These are phyloP conservation scores for Rhododendron griersonianum DNA, from an alignment of 148 eudicot genomes.

Conservation along the genomic window DNA sequence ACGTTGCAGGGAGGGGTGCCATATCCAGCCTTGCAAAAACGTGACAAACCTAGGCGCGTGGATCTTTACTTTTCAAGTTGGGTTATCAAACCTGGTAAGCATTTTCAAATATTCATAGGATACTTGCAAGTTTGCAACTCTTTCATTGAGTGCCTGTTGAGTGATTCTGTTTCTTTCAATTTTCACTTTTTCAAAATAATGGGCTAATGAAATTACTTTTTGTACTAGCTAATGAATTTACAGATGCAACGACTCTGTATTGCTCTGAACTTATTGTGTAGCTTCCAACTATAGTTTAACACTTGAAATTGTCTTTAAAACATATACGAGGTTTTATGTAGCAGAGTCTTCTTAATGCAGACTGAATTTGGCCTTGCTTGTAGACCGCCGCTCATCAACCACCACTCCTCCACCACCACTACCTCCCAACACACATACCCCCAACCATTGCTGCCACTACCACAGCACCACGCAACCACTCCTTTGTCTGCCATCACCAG, in stretches of 20 bases:
- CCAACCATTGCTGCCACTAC: not conserved
- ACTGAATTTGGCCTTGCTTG: not conserved
- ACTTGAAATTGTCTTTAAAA: not conserved
- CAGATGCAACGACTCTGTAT: no score
- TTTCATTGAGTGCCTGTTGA: not conserved
- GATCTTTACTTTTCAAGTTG: constrained; percentile 94
- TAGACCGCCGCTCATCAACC: not conserved
- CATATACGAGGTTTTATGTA: not conserved
- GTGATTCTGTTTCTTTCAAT: not conserved
- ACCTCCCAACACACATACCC: not conserved
- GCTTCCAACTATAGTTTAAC: not conserved
- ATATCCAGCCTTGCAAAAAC: constrained; percentile 63
- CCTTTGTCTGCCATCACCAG: not conserved
- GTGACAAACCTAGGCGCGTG: constrained; percentile 94
- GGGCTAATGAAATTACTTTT: not conserved
- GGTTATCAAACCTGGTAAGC: constrained; percentile 84
- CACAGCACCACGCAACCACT: not conserved
- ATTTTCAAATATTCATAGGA: not conserved
- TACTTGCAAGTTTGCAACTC: not conserved
- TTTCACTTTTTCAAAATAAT: not conserved
- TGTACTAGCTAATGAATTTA: not conserved
- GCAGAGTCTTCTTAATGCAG: not conserved
- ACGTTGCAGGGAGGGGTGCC: constrained; percentile 60
- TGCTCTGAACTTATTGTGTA: not conserved
- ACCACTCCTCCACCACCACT: not conserved